Conservation (phyloP, 2,329 filamentous ascomycete genomes). For the Beauveria pseudobassiana region DNA sequence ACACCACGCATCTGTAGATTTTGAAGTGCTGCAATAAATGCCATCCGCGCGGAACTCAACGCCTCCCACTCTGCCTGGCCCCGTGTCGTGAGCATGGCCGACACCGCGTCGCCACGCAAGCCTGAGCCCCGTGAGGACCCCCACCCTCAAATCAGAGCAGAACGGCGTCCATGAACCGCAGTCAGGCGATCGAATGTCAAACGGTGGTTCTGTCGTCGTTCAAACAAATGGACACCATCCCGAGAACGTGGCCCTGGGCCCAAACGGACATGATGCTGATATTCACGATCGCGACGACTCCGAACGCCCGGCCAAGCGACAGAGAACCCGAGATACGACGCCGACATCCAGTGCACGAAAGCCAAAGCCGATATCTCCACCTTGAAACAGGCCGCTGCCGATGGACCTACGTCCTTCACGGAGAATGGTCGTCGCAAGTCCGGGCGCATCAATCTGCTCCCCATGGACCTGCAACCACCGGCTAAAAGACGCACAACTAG, state of each 20-base stretch:
- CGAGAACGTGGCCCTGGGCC: conserved; percentile 16
- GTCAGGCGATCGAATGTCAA: not conserved
- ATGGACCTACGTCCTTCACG: conserved; percentile 81
- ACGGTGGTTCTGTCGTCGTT: not conserved
- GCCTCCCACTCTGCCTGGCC: conserved; percentile 36
- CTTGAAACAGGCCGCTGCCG: conserved; percentile 80
- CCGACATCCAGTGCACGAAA: conserved; percentile 37
- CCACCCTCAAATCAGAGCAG: conserved; percentile 19
- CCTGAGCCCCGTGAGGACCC: conserved; percentile 25
- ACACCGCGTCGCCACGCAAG: conserved; percentile 50
- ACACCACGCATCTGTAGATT: conserved; percentile 44
- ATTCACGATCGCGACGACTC: conserved; percentile 23
- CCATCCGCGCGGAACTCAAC: conserved; percentile 46
- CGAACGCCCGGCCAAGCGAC: conserved; percentile 56
- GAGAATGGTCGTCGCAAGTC: conserved; percentile 64
- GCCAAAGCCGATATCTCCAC: conserved; percentile 60
- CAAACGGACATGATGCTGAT: conserved; percentile 16
- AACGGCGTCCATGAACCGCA: not conserved
- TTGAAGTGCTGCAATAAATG: conserved; percentile 50
- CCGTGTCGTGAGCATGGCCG: conserved; percentile 48
- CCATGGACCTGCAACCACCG: conserved; percentile 43
- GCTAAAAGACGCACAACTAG: conserved; percentile 46
- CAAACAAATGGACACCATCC: conserved; percentile 16
- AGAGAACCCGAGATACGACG: conserved; percentile 46
- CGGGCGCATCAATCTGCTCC: conserved; percentile 52